Conservation (phyloP, 371 early-diverging fungal species). For the Dichotomocladium elegans region DNA sequence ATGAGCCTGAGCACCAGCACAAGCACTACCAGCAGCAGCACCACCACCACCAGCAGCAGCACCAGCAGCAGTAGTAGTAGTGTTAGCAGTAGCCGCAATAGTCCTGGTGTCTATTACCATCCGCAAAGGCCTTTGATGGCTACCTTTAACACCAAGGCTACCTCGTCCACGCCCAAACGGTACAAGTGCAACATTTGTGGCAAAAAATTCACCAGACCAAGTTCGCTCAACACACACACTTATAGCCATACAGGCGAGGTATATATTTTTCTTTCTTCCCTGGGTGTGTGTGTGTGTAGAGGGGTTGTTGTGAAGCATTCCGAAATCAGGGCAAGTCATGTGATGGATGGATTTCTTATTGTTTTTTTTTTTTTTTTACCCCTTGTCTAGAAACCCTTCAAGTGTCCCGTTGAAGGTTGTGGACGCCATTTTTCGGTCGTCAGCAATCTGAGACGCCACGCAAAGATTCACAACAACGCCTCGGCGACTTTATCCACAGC, state of each 20-base stretch:
- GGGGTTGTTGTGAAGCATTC: not conserved
- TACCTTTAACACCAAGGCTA: constrained; percentile 14
- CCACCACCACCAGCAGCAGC: no score
- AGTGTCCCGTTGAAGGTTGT: constrained; percentile 33
- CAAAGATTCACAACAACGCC: constrained; percentile 29
- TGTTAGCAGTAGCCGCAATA: no score
- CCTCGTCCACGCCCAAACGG: constrained; percentile 21
- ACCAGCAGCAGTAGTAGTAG: not conserved
- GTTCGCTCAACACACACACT: constrained; percentile 58
- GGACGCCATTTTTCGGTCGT: constrained; percentile 42
- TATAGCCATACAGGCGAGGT: constrained; percentile 63
- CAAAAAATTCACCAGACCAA: constrained; percentile 63
- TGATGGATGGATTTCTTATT: no score
- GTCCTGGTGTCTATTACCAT: no score
- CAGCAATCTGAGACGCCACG: constrained; percentile 39
- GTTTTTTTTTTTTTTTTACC: no score
- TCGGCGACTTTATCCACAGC: no score
- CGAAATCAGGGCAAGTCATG: no score
- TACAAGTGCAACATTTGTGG: constrained; percentile 47
- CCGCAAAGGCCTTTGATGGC: constrained; percentile 12
- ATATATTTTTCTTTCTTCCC: no score
- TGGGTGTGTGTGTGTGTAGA: no score
- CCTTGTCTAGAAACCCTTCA: constrained; percentile 45
- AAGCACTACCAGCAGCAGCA: no score
- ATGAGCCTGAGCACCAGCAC: no score